Evolutionary conservation across 164 flowering plant species (phyloP).

Genomic region (Macadamia tetraphylla): DNA sequence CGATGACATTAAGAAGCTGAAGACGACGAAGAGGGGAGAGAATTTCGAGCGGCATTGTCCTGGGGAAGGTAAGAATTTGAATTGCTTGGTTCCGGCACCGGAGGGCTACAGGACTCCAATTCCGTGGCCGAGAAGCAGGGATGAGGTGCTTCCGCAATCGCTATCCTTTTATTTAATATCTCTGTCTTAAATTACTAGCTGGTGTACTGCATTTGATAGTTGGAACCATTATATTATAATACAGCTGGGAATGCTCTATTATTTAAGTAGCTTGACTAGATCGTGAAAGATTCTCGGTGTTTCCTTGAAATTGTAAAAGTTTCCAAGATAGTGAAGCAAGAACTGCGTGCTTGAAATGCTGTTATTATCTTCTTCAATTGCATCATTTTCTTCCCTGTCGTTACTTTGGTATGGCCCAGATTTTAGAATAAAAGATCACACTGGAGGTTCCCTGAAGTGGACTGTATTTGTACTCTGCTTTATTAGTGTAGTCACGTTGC

Average conservation of each 20-base stretch:
- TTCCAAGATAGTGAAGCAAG: no score
- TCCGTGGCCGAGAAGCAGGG: conserved; percentile 90
- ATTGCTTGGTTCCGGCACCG: conserved; percentile 87
- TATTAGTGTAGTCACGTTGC: no score
- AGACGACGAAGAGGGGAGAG: conserved; percentile 61
- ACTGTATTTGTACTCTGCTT: no score
- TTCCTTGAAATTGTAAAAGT: no score
- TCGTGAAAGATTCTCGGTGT: no score
- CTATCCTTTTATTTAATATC: background rate
- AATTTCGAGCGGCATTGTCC: conserved; percentile 84
- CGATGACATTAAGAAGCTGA: conserved; percentile 48
- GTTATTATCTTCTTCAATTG: no score
- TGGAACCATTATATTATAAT: background rate
- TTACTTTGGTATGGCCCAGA: no score
- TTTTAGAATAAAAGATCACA: no score
- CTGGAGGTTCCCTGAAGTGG: no score
- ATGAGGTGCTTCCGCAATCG: conserved; percentile 51
- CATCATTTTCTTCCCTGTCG: no score
- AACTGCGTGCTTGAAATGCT: no score
- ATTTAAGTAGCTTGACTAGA: background rate
- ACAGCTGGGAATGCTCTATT: background rate
- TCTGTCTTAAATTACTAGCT: background rate
- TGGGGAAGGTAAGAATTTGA: conserved; percentile 36
- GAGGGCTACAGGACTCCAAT: conserved; percentile 57
- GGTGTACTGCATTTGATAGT: background rate